phyloP scores from a whole-genome alignment of 2,329 filamentous ascomycete species.

The Waltergamsia citrina region DNA sequence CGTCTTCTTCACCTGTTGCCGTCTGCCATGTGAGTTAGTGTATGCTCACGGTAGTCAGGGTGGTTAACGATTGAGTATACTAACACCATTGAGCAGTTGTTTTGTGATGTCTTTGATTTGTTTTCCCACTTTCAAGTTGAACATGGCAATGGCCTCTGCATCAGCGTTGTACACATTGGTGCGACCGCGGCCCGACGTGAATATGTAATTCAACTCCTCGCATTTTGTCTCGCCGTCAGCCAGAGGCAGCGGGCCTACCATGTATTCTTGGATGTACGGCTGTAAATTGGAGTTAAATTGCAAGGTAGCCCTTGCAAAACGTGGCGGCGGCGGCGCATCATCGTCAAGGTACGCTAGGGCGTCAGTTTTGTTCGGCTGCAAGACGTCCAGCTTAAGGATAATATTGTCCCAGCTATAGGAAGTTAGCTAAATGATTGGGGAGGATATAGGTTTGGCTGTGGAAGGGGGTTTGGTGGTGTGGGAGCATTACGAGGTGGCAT shows the following conservation, averaged over 20 bases:
- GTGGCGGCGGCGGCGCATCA: conserved; percentile 19
- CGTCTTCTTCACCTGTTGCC: conserved; percentile 32
- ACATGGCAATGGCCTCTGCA: conserved; percentile 1
- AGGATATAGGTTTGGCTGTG: no score
- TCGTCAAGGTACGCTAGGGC: conserved; percentile 32
- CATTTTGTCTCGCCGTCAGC: conserved; percentile 24
- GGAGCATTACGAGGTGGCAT: conserved; percentile 24
- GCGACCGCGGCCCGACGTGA: conserved; percentile 20
- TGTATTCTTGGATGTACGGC: conserved; percentile 30
- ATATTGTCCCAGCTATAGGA: conserved; percentile 8
- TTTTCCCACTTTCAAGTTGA: conserved; percentile 1
- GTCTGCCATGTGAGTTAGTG: conserved; percentile 13
- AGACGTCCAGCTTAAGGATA: conserved; percentile 20
- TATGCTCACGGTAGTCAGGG: not conserved
- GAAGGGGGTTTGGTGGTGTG: no score
- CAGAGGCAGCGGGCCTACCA: conserved; percentile 39
- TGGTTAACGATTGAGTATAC: not conserved
- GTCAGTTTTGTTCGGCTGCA: conserved; percentile 40
- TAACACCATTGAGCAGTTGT: conserved; percentile 1
- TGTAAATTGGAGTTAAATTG: conserved; percentile 25
- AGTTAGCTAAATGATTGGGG: not conserved
- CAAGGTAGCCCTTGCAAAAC: conserved; percentile 34
- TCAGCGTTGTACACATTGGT: conserved; percentile 18
- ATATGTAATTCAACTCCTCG: conserved; percentile 29
- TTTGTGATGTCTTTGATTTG: conserved; percentile 1